Conservation (phyloP, 371 early-diverging fungal species). For the Mortierella sp. region DNA sequence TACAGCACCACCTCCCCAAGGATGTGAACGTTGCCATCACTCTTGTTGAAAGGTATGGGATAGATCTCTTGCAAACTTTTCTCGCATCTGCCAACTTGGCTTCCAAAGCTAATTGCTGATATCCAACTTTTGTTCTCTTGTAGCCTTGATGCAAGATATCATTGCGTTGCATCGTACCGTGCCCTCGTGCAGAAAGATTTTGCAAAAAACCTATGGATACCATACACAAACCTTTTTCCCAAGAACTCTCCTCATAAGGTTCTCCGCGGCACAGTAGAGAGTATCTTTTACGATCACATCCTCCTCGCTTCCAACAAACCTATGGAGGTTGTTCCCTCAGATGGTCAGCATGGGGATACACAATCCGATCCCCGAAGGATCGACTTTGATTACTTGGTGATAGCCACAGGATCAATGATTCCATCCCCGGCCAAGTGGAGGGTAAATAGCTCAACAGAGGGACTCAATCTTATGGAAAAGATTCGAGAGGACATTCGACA, state of each 20-base stretch:
- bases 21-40: slow-evolving; percentile 57
- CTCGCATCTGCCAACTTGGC: background rate
- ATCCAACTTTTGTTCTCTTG: background rate
- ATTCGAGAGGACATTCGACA: slow-evolving; percentile 63
- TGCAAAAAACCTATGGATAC: slow-evolving; percentile 66
- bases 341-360: background rate
- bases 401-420: slow-evolving; percentile 78
- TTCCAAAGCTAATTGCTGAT: too few species aligned
- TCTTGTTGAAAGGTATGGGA: slow-evolving; percentile 63
- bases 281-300: slow-evolving; percentile 59
- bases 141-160: slow-evolving; percentile 62
- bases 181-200: slow-evolving; percentile 63
- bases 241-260: slow-evolving; percentile 57
- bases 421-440: slow-evolving; percentile 48
- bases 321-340: background rate
- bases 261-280: slow-evolving; percentile 57
- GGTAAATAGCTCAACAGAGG: slow-evolving; percentile 47
- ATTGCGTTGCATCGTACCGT: slow-evolving; percentile 65
- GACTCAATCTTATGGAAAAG: slow-evolving; percentile 37
- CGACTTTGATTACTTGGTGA: slow-evolving; percentile 77
- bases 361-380: slow-evolving; percentile 30
- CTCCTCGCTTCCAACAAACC: slow-evolving; percentile 21
- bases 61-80: background rate
- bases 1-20: slow-evolving; percentile 46
- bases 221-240: slow-evolving; percentile 65